Evolutionary conservation across 768 basidiomycete species (phyloP).

Genomic region (Panaeolus cyanescens): DNA sequence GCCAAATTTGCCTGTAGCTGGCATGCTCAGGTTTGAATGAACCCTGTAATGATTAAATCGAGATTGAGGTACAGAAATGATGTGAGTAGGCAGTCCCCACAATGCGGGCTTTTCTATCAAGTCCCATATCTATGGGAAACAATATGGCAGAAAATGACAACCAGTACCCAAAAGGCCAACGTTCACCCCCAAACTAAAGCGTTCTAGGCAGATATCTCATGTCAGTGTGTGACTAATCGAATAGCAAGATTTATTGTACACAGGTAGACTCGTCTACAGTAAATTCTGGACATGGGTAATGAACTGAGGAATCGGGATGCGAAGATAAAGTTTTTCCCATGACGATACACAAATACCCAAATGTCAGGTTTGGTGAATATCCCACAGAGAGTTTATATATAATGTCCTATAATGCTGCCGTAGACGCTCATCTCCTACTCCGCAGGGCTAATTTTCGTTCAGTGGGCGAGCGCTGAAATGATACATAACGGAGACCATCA

Average conservation of each 20-base stretch:
- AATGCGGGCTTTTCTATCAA: neutral
- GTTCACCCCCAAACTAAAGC: neutral
- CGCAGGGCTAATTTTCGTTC: neutral
- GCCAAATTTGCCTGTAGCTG: neutral
- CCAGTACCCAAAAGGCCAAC: neutral
- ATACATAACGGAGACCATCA: neutral
- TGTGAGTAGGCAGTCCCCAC: neutral
- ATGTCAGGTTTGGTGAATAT: neutral
- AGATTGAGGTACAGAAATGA: constrained; percentile 3
- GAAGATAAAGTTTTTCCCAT: neutral
- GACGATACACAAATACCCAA: neutral
- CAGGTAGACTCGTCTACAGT: neutral
- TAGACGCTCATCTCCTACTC: constrained; percentile 3
- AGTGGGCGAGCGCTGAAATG: neutral
- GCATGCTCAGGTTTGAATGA: constrained; percentile 1
- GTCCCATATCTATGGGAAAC: neutral
- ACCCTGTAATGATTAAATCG: constrained; percentile 1
- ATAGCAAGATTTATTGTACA: no score
- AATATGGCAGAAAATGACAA: constrained; percentile 1
- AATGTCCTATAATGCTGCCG: neutral
- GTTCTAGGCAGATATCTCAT: neutral
- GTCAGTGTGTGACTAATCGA: no score
- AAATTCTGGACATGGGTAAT: neutral
- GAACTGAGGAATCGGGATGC: neutral
- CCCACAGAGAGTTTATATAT: neutral